Percentiles rank a stretch among this genome's conserved stretches.
Conservation (phyloP, 768 basidiomycete genomes). For the Leucosporidium creatinivorum region DNA sequence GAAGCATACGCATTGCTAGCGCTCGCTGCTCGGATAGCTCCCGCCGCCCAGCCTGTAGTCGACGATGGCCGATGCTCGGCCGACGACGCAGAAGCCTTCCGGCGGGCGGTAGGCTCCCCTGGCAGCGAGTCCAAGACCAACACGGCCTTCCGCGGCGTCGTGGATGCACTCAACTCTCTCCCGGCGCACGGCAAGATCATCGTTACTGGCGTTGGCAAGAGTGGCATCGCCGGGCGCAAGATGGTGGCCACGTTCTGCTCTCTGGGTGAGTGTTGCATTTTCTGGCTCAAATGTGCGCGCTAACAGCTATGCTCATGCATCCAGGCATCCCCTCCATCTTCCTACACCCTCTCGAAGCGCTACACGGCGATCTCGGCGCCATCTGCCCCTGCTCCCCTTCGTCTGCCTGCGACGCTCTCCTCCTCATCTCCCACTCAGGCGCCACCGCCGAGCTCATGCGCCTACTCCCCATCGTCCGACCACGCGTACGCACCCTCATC, state of each 20-base stretch:
- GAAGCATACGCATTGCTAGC: conserved; percentile 38
- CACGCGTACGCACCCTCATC: conserved; percentile 26
- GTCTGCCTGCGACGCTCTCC: conserved; percentile 30
- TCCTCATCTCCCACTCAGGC: conserved; percentile 38
- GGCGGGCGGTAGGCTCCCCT: not conserved
- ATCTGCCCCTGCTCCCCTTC: conserved; percentile 31
- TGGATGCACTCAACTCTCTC: not conserved
- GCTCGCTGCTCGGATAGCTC: conserved; percentile 33
- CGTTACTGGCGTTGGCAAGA: conserved; percentile 37
- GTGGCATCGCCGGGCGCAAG: conserved; percentile 34
- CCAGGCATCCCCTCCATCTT: conserved; percentile 35
- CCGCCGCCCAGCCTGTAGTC: conserved; percentile 20
- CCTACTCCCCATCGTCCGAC: conserved; percentile 32
- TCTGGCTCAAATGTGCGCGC: not conserved
- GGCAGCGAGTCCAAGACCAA: not conserved
- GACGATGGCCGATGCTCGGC: conserved; percentile 12
- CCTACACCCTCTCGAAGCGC: conserved; percentile 37
- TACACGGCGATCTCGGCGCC: conserved; percentile 38
- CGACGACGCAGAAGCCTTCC: conserved; percentile 6
- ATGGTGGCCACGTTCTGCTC: conserved; percentile 38
- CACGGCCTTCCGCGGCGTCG: conserved; percentile 5
- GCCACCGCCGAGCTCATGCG: conserved; percentile 36
- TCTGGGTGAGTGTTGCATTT: conserved; percentile 23
- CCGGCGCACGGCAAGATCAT: conserved; percentile 17
- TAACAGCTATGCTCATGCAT: not conserved